Evolutionary conservation across 202 grass and related monocot genomes (phyloP), one percentile per base, ranked within the genome.

Genomic region (Miscanthus sacchariflorus): DNA sequence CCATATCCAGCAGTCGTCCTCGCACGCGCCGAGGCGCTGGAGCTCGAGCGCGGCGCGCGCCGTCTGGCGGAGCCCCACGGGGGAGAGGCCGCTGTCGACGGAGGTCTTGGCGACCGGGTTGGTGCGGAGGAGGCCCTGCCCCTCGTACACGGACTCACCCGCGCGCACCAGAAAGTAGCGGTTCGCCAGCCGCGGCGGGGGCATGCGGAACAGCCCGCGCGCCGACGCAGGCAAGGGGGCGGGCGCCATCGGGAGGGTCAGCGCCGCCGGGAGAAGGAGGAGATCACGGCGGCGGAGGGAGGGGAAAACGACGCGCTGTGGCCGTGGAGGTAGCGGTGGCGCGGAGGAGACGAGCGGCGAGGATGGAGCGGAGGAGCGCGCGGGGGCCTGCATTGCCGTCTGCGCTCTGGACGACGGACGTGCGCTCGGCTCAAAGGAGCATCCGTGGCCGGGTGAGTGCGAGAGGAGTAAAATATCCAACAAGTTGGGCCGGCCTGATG

Each of bases 1-100:
- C 96, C 93, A 98, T 76, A 98, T 95, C 96, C 96, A 98, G 89
- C 93, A 98, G 73, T 88, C 92, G 54, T 94, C 92, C 65, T 95
- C 93, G 89, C 93, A 98, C 18, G 96, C 96, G 14, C 96, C 93
- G 35, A 98, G 84, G 72, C 76, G 86, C 44, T 90, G 80, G 73
- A 98, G 93, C 85, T 98, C 96, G 59, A 94, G 90, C 48, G 96
- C 96, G 50, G 93, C 90, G 69, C 74, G 82, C 18, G 90, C 92
- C 76, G 93, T 77, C 89, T 98, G 96, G 24, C 85, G 88, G 18
- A 92, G 92, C 44, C 93, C 96, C 46, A 89, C 89, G 28, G 84
- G 85, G 56, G 96, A 95, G n/a, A 98, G 93, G 36, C 96, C 96
- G 44, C 74, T 98, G 65, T 95, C 92, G 36, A 98, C 92, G 27